Base-by-base conservation (phyloP, 805 yeast species). In the Barnettozyma sp. region DNA sequence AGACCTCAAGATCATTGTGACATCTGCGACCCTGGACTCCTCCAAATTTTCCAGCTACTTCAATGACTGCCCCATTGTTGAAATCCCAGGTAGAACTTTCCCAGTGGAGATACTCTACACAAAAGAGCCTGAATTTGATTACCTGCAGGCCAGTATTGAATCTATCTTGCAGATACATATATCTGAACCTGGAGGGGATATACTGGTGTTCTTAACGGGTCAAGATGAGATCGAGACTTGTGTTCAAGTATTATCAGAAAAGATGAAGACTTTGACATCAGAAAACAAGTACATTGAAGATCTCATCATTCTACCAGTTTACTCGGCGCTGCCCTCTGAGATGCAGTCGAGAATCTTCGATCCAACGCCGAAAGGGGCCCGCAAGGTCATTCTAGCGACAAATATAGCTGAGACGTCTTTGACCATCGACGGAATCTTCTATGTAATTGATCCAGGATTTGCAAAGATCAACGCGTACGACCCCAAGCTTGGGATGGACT, bases 391-490 rank as follows among this genome's bases (percentile, higher is more conserved):
- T 7, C 65, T 92, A 38, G 97, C 98, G 0, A 92, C 98, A 1
- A 90, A 90, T 50, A 92, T 90, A 47, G 98, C 97, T 0, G 98
- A 90, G 59, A 92, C 98, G 0, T 90, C 97, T 7, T 76, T 92
- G 49, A 92, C 98, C 4, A 88, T 92, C 41, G 96, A 90, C 56
- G 96, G 96, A 10, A 82, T 92, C 23, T 80, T 70, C 44, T 92
- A 78, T 53, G 98, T 92, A 22, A 74, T 92, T 18, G 98, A 92
- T 53, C 94, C 97, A 0, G 98, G 98, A 0, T 87, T 82, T 58
- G 90, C 88, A 12, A 92, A 92, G 58, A 74, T 88, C 31, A 88
- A 85, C 49, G 84, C 86, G 2, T 90, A 82, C 60, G 92, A 87
- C 54, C 78, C 96, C 2, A 75, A 82, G 47, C 62, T 85, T 12